Base-by-base conservation (phyloP, 2,329 filamentous ascomycete genomes). In the Magnaporthiopsis incrustans region DNA sequence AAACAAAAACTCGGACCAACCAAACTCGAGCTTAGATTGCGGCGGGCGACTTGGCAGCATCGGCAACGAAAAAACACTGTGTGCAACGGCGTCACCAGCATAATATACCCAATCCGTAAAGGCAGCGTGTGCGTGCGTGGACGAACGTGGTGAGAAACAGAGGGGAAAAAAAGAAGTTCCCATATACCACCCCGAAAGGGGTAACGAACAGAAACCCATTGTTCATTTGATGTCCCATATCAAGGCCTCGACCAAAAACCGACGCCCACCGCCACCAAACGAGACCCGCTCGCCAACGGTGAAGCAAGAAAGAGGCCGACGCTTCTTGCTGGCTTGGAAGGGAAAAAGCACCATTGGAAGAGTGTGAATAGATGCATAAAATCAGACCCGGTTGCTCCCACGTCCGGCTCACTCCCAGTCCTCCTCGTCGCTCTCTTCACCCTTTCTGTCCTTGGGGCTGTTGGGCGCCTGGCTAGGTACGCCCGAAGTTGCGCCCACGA, bases 401-500 rank as follows among this genome's bases (percentile, higher is more conserved):
- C 26, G 35, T 38, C 7, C 60, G 35, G 14, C 44, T 61, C 65
- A 92, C 77, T 92, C 89, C 88, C 89, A 92, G 72, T 92, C 90
- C 70, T 90, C 85, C 70, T 88, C 88, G 65, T 91, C 88, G 68
- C 85, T 89, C 67, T 90, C 73, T 33, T 83, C 82, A 10, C 72
- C 80, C 73, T 82, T 83, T 67, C 78, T 78, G 44, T 83, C 84
- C 73, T 85, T 86, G 32, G 85, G 85, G 72, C 85, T 87, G 73
- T 77, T 85, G 30, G 92, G 89, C 25, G 92, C 89, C 68, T 90
- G 89, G 74, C 91, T 97, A 53, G 88, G 86, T 59, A 86, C 85
- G 61, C 90, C 90, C 62, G 90, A 93, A 59, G 86, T 81, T 7
- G 89, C 88, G 10, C 90, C 89, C 59, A 99, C 92, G 44, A 99